A percentile compares a stretch with the other conserved stretches of the same genome.
These are phyloP conservation scores for Colletotrichum lindemuthianum DNA, from an alignment of 2,329 filamentous ascomycete species.

Conservation along the genomic window DNA sequence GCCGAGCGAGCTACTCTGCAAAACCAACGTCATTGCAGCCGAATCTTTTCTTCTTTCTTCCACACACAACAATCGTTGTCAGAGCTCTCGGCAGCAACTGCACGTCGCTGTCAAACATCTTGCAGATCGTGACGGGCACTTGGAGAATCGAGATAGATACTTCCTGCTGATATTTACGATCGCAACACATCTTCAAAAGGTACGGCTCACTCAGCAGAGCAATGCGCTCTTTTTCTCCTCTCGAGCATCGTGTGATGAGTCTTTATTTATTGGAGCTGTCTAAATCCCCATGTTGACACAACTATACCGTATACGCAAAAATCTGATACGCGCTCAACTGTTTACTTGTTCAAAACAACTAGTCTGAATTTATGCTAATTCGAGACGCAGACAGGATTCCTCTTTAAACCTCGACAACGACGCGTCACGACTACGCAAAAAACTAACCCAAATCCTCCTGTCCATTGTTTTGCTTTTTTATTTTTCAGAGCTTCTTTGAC, in stretches of 20 bases:
- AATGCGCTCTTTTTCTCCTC: neutral
- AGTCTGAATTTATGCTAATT: slow-evolving; percentile 34
- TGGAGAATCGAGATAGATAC: neutral
- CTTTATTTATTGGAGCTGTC: slow-evolving; percentile 81
- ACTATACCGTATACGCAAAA: slow-evolving; percentile 67
- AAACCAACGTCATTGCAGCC: slow-evolving; percentile 28
- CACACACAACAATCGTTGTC: slow-evolving; percentile 4
- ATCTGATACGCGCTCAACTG: slow-evolving; percentile 44
- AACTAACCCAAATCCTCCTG: slow-evolving; percentile 38
- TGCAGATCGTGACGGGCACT: neutral
- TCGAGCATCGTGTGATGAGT: slow-evolving; percentile 52
- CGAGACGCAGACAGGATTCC: slow-evolving; percentile 22
- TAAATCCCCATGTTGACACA: slow-evolving; percentile 71
- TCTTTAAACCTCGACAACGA: slow-evolving; percentile 1
- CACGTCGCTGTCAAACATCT: slow-evolving; percentile 2
- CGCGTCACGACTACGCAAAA: neutral
- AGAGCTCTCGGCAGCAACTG: slow-evolving; percentile 21
- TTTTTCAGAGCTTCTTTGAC: neutral
- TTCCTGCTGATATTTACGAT: neutral
- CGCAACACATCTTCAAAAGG: slow-evolving; percentile 15
- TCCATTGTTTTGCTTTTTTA: neutral
- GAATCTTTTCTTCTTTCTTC: neutral
- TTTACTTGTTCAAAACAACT: neutral
- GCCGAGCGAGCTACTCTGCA: slow-evolving; percentile 18
- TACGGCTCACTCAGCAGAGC: slow-evolving; percentile 23